Percentiles rank a stretch among this genome's conserved stretches.
These are phyloP conservation scores for Stachybotrys chlorohalonatus DNA, from an alignment of 2,329 filamentous ascomycete species.

Conservation along the genomic window DNA sequence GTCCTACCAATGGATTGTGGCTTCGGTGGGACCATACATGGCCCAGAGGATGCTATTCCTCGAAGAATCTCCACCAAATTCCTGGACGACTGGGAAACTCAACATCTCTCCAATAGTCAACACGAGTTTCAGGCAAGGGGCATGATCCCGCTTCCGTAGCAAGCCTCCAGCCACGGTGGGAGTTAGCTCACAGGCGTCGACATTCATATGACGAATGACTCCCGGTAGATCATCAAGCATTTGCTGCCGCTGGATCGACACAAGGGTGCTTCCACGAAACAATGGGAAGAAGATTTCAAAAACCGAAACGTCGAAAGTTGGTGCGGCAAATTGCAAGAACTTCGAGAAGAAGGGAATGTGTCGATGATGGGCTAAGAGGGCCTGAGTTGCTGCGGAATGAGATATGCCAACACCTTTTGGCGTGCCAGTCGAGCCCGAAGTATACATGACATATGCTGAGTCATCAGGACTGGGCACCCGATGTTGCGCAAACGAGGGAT, in stretches of 20 bases:
- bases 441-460: constrained; percentile 87
- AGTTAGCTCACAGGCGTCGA: constrained; percentile 83
- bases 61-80: constrained; percentile 58
- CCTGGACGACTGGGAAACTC: constrained; percentile 63
- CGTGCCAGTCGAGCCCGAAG: constrained; percentile 79
- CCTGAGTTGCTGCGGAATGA: constrained; percentile 72
- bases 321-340: constrained; percentile 86
- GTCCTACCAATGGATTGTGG: constrained; percentile 68
- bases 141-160: constrained; percentile 55
- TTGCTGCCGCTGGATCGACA: constrained; percentile 57
- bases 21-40: constrained; percentile 93
- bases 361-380: constrained; percentile 68
- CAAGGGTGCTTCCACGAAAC: constrained; percentile 62
- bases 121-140: constrained; percentile 60
- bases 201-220: constrained; percentile 52
- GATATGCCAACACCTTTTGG: constrained; percentile 83
- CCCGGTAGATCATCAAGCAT: constrained; percentile 69
- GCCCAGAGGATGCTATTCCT: constrained; percentile 65
- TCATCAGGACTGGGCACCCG: constrained; percentile 22
- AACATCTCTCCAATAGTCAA: constrained; percentile 93
- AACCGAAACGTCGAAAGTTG: constrained; percentile 89
- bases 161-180: constrained; percentile 79
- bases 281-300: constrained; percentile 93
- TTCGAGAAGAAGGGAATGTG: constrained; percentile 68
- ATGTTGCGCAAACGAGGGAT: constrained; percentile 3